Conservation (phyloP, 2,329 filamentous ascomycete genomes). For the Thelonectria rubi region DNA sequence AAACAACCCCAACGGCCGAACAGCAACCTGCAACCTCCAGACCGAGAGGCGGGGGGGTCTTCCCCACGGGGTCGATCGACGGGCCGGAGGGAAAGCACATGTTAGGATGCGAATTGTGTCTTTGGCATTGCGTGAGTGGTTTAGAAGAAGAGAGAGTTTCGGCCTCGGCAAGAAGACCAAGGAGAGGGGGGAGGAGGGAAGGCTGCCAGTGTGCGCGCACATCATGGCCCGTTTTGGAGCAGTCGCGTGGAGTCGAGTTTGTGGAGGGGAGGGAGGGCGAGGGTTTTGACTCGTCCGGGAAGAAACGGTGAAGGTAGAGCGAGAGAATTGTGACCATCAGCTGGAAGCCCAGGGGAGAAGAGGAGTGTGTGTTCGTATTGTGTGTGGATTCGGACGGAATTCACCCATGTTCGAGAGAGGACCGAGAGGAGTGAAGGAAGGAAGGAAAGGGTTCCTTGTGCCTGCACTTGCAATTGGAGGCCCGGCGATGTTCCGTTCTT, state of each 20-base stretch:
- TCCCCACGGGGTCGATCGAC: constrained; percentile 32
- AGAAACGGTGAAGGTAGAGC: constrained; percentile 5
- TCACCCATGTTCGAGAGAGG: background rate
- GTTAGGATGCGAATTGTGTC: constrained; percentile 7
- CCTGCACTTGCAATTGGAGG: background rate
- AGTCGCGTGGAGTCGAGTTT: background rate
- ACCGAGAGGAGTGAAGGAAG: background rate
- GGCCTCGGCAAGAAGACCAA: constrained; percentile 15
- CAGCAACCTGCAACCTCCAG: constrained; percentile 14
- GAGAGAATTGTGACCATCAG: background rate
- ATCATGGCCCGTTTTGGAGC: constrained; percentile 18
- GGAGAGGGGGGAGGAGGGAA: background rate
- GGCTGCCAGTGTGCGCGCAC: background rate
- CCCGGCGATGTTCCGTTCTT: background rate
- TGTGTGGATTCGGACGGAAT: background rate
- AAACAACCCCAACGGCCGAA: constrained; percentile 34
- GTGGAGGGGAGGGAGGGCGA: constrained; percentile 15
- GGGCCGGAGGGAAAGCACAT: constrained; percentile 27
- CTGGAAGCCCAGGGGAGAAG: background rate
- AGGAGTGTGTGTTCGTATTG: background rate
- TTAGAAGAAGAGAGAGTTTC: constrained; percentile 6
- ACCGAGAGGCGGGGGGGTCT: constrained; percentile 17
- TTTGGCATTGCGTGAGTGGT: background rate
- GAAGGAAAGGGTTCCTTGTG: background rate
- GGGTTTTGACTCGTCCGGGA: constrained; percentile 16